Percentiles rank a stretch among this genome's conserved stretches.
Conservation (phyloP, 2,329 filamentous ascomycete genomes). For the Fusarium longipes region DNA sequence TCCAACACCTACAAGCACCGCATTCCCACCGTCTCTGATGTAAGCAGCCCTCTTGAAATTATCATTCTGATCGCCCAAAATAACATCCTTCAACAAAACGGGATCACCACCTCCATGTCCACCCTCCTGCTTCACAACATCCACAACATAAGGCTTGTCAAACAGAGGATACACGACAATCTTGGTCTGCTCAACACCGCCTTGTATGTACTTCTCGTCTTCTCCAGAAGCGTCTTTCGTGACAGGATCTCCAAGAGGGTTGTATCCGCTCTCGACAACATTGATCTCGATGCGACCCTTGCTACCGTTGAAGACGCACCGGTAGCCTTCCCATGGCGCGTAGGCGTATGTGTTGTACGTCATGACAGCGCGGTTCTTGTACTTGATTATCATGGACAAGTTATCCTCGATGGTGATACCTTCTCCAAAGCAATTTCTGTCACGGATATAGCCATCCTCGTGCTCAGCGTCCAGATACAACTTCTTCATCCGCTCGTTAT, state of each 20-base stretch:
- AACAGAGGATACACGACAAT: slow-evolving; percentile 66
- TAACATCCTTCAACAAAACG: slow-evolving; percentile 62
- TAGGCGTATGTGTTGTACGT: slow-evolving; percentile 70
- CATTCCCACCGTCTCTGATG: slow-evolving; percentile 68
- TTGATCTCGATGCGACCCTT: slow-evolving; percentile 69
- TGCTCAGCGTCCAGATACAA: slow-evolving; percentile 72
- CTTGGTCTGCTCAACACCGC: slow-evolving; percentile 50
- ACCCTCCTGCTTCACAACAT: slow-evolving; percentile 63
- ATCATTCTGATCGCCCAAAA: slow-evolving; percentile 64
- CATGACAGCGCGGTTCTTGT: slow-evolving; percentile 66
- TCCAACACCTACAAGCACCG: slow-evolving; percentile 69
- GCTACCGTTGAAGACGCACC: slow-evolving; percentile 68
- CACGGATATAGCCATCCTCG: slow-evolving; percentile 70
- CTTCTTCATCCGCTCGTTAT: slow-evolving; percentile 63
- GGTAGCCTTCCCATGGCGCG: slow-evolving; percentile 70
- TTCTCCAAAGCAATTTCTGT: slow-evolving; percentile 71
- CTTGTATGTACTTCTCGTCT: slow-evolving; percentile 39
- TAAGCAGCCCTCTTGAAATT: slow-evolving; percentile 64
- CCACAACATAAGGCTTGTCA: slow-evolving; percentile 66
- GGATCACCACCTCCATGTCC: slow-evolving; percentile 71
- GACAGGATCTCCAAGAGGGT: slow-evolving; percentile 65
- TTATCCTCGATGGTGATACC: slow-evolving; percentile 74
- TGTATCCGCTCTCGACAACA: slow-evolving; percentile 70
- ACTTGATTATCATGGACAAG: slow-evolving; percentile 68
- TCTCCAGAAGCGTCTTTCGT: slow-evolving; percentile 58